Base-by-base conservation (phyloP, 2,329 filamentous ascomycete species). In the Lizonia empirigonia region DNA sequence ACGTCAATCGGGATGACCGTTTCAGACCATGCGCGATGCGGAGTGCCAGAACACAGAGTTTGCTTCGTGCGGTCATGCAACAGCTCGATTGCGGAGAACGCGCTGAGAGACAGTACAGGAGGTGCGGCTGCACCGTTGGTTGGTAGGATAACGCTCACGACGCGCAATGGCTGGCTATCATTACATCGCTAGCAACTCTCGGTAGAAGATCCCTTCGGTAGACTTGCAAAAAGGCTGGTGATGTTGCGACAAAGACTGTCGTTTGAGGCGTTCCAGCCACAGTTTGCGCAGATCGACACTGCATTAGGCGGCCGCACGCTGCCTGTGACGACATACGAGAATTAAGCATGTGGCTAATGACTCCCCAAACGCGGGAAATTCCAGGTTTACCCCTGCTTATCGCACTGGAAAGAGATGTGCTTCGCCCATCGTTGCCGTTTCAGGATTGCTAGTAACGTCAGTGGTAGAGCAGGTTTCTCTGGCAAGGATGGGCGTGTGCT, bases 271-370 rank as follows among this genome's bases (percentile, higher is more conserved):
- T 47, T 45, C 50, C 44, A 53, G 50, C 50, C 50, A 53, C 50
- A 53, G 15, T 30, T 32, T 7, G 13, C 34, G 50, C 36, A 33
- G 40, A 52, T 52, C 44, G 9, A 26, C 9, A 16, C 39, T 24
- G 34, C 10, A 39, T 48, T 20, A 8, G 27, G 38, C 27, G 8
- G 32, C n/a, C 39, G 44, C 35, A 36, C 24, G 44, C 13, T 27
- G 29, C 44, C 15, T 44, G 44, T 53, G 50, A 53, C 50, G 50
- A 38, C 37, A 47, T 52, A 15, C 32, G 12, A 37, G 27, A 38
- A 47, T 34, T 33, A 49, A 53, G 36, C 40, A 49, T 53, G 50
- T 53, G 50, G 50, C 50, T 29, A 33, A 27, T 53, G 50, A 52
- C 34, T 35, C 20, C 5, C 18, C 22, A 33, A 44, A 53, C 35